A percentile compares a stretch with the other conserved stretches of the same genome.
Conservation (phyloP, 179 eudicot species). For the Spinacia oleracea region DNA sequence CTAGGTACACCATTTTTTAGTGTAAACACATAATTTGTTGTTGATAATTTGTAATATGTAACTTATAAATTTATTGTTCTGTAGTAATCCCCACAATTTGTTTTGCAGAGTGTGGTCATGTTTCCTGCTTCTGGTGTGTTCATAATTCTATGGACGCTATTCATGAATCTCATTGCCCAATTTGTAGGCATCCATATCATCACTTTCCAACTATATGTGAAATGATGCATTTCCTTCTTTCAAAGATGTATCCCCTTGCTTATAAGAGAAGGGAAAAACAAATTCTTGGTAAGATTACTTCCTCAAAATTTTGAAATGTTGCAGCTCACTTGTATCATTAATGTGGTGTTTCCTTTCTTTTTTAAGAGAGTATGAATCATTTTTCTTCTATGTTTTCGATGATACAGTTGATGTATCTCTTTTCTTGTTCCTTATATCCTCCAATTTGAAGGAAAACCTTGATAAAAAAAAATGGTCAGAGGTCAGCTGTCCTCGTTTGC, state of each 20-base stretch:
- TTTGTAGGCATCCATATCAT: slow-evolving; percentile 66
- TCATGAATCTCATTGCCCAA: slow-evolving; percentile 64
- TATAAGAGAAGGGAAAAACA: slow-evolving; percentile 60
- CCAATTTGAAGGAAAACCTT: too few relatives aligned
- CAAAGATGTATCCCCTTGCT: slow-evolving; percentile 67
- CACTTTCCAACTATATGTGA: slow-evolving; percentile 74
- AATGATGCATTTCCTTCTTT: slow-evolving; percentile 57
- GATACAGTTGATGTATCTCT: background rate
- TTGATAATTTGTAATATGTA: too few relatives aligned
- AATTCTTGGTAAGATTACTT: slow-evolving; percentile 51
- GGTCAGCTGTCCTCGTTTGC: too few relatives aligned
- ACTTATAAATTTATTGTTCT: slow-evolving; percentile 1
- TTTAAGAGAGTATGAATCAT: background rate
- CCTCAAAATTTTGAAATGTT: slow-evolving; percentile 3
- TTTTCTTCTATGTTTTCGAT: background rate
- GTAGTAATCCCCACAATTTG: slow-evolving; percentile 13
- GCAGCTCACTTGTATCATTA: background rate
- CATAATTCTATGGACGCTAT: slow-evolving; percentile 49
- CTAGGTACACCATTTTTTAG: slow-evolving; percentile 42
- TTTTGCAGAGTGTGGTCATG: slow-evolving; percentile 85
- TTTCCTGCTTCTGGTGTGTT: slow-evolving; percentile 88
- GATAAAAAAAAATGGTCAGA: too few relatives aligned
- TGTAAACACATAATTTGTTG: background rate
- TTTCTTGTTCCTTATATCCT: background rate
- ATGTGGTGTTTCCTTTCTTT: background rate